Percentiles rank a stretch among this genome's conserved stretches.
These are phyloP conservation scores for Ascosphaera aggregata DNA, from an alignment of 2,329 filamentous ascomycete genomes.

Conservation along the genomic window DNA sequence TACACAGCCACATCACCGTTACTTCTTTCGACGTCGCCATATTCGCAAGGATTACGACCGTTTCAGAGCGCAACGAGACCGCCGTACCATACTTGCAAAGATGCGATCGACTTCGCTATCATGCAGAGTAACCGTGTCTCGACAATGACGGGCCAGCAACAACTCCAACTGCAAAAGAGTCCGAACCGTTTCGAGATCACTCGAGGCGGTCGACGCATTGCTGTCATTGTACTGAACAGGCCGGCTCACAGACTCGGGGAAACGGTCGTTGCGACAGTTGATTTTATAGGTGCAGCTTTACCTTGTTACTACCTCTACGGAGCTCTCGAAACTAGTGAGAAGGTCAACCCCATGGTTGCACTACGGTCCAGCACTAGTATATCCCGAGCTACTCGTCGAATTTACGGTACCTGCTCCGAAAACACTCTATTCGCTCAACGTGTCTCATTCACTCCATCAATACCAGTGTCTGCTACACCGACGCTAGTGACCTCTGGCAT, in stretches of 20 bases:
- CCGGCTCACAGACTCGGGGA: slow-evolving; percentile 81
- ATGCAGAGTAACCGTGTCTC: slow-evolving; percentile 53
- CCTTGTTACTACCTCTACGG: slow-evolving; percentile 70
- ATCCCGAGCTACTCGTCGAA: slow-evolving; percentile 60
- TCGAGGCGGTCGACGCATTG: slow-evolving; percentile 74
- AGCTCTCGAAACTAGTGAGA: slow-evolving; percentile 69
- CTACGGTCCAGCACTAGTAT: slow-evolving; percentile 70
- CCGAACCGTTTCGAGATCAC: slow-evolving; percentile 92
- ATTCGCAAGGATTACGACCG: background rate
- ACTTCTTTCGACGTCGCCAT: background rate
- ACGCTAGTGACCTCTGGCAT: slow-evolving; percentile 84
- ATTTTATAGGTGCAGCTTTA: slow-evolving; percentile 56
- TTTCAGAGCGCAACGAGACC: slow-evolving; percentile 8
- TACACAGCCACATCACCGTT: background rate
- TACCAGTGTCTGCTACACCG: slow-evolving; percentile 64
- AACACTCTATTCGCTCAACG: slow-evolving; percentile 61
- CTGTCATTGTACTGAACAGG: slow-evolving; percentile 68
- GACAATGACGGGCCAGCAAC: too few species aligned
- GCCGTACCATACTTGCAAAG: slow-evolving; percentile 34
- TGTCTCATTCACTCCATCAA: slow-evolving; percentile 58
- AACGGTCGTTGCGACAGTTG: slow-evolving; percentile 58
- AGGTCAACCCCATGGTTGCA: slow-evolving; percentile 55
- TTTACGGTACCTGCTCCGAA: slow-evolving; percentile 57
- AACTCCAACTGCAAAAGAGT: too few species aligned
- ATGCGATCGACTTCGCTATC: slow-evolving; percentile 78